phyloP scores from a whole-genome alignment of 2,329 filamentous ascomycete genomes.

The Ceratocystis papillata region DNA sequence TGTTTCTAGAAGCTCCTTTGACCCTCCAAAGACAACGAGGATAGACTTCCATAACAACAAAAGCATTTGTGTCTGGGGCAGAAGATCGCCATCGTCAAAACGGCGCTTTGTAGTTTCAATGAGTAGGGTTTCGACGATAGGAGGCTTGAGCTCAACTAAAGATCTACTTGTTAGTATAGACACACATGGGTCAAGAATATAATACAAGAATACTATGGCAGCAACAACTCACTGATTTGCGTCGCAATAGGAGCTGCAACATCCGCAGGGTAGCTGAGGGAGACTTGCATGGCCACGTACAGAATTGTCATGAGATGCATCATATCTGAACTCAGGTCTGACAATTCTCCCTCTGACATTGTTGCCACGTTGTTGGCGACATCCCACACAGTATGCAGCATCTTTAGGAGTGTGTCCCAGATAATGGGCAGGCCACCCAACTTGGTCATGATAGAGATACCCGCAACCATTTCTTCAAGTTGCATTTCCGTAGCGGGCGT shows the following conservation, averaged over 20 bases:
- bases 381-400: constrained; percentile 41
- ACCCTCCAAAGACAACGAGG: constrained; percentile 73
- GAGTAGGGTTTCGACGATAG: constrained; percentile 61
- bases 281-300: constrained; percentile 49
- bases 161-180: constrained; percentile 25
- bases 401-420: constrained; percentile 42
- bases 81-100: constrained; percentile 57
- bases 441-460: constrained; percentile 42
- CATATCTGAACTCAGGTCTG: constrained; percentile 48
- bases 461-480: constrained; percentile 48
- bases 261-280: constrained; percentile 40
- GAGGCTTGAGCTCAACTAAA: constrained; percentile 50
- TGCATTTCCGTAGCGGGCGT: constrained; percentile 46
- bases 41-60: constrained; percentile 88
- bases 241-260: constrained; percentile 39
- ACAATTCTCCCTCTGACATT: constrained; percentile 26
- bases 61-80: constrained; percentile 60
- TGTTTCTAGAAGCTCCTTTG: constrained; percentile 57
- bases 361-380: constrained; percentile 26
- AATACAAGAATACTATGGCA: not conserved
- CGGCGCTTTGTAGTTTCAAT: constrained; percentile 56
- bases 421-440: constrained; percentile 34
- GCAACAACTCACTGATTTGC: constrained; percentile 40
- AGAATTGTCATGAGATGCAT: constrained; percentile 54
- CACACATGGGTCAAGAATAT: too few relatives aligned